Conservation (phyloP, 495 filamentous ascomycete species). For the Xylona heveae region DNA sequence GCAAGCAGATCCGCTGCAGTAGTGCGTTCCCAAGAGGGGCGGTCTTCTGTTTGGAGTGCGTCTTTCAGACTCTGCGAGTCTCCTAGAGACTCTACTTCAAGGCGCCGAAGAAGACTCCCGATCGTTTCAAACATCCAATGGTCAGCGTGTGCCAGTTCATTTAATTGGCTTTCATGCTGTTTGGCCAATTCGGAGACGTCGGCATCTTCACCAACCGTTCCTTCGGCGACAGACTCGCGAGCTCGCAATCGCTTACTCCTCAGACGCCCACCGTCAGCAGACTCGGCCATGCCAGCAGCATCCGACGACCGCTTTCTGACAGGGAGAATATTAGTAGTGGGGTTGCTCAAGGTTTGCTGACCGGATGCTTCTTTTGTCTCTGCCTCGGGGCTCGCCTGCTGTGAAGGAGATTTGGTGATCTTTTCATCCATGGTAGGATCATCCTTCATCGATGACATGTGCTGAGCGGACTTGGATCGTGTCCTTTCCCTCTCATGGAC, state of each 20-base stretch:
- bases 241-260: slow-evolving; percentile 70
- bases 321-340: too few relatives aligned
- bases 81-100: too few relatives aligned
- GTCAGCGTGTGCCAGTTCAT: slow-evolving; percentile 1
- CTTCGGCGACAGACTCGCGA: slow-evolving; percentile 45
- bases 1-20: slow-evolving; percentile 24
- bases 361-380: too few relatives aligned
- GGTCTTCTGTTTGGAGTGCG: background rate
- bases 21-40: background rate
- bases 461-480: too few relatives aligned
- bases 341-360: too few relatives aligned
- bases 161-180: slow-evolving; percentile 32
- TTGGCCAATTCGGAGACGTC: slow-evolving; percentile 39
- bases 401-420: too few relatives aligned
- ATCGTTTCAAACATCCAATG: slow-evolving; percentile 10
- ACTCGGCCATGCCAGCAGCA: slow-evolving; percentile 26
- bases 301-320: slow-evolving; percentile 29
- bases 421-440: too few relatives aligned
- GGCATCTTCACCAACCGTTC: slow-evolving; percentile 25
- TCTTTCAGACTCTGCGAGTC: too few relatives aligned
- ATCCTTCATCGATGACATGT: too few relatives aligned
- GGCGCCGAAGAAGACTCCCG: background rate
- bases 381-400: too few relatives aligned
- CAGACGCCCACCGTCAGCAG: slow-evolving; percentile 36
- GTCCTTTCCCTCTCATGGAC: too few relatives aligned